Evolutionary conservation across 345 rosid genomes (phyloP), one percentile per base, ranked within the genome.

Genomic region (Ailanthus altissimus): DNA sequence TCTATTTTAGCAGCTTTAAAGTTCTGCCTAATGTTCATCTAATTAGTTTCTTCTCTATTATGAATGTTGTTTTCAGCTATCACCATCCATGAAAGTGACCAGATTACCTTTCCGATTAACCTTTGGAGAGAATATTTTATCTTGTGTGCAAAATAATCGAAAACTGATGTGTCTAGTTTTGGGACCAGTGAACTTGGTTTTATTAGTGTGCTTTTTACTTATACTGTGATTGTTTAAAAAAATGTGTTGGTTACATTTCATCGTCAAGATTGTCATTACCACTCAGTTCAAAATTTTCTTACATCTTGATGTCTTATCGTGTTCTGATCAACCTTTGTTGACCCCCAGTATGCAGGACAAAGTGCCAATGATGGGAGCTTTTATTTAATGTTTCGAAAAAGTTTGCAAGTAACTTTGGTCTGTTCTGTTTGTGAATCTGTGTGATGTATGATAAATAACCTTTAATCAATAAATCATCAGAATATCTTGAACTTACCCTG

Each of bases 321-420:
- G 25, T 63, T 63, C 77, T 36, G 51, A 63, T 50, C 77, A 63
- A 18, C 58, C 21, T 74, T 63, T 21, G 9, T 47, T 13, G 32
- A 62, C 3, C 8, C 28, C 12, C 21, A 12, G 49, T 21, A 50
- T 50, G 15, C 49, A n/a, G 69, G 13, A 25, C 10, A 9, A 32
- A 74, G 59, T 7, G 15, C 10, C 26, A 0, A 20, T 12, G 16
- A 0, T 47, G 4, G 1, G n/a, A 47, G 14, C 68, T 7, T 62
- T 12, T 18, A 4, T 9, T 47, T 1, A 18, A 45, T 6, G 5
- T 32, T 49, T 61, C 43, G n/a, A 0, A 62, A 20, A 66, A 1
- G 7, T 50, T 50, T 72, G 18, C 1, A 36, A 26, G 16, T 6
- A 36, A 5, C 9, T 8, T 3, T 15, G 20, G 47, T 67, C 18